Evolutionary conservation across 2,329 filamentous ascomycete species (phyloP).

Genomic region (Ilyonectria mors-panacis): DNA sequence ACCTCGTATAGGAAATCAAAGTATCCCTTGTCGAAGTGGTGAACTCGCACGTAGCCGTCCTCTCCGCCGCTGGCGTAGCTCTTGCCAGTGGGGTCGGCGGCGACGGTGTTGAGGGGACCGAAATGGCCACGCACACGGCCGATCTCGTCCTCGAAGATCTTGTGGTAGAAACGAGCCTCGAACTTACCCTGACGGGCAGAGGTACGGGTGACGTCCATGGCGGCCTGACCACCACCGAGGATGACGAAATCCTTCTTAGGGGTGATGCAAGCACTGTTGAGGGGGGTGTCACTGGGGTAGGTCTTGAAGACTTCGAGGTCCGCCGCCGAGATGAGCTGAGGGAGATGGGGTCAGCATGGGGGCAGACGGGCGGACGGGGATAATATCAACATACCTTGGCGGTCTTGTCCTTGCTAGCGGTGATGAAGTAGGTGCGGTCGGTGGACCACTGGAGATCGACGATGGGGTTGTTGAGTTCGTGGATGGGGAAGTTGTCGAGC

Average conservation of each 20-base stretch:
- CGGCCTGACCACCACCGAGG: constrained; percentile 96
- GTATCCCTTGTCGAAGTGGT: constrained; percentile 99
- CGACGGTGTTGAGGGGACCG: constrained; percentile 96
- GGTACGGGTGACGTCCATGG: constrained; percentile 98
- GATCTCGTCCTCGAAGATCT: constrained; percentile 99
- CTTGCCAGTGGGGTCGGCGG: constrained; percentile 90
- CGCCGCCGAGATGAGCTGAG: constrained; percentile 82
- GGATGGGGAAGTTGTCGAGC: constrained; percentile 83
- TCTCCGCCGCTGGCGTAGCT: constrained; percentile 96
- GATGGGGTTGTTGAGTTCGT: constrained; percentile 87
- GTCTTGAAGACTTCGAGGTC: constrained; percentile 95
- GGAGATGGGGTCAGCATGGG: constrained; percentile 30
- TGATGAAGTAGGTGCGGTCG: constrained; percentile 98
- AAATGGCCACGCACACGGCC: constrained; percentile 98
- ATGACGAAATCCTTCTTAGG: constrained; percentile 98
- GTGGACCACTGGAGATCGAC: constrained; percentile 95
- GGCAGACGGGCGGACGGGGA: background rate
- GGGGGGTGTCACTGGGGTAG: constrained; percentile 90
- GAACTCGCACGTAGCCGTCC: constrained; percentile 97
- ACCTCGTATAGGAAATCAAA: constrained; percentile 99
- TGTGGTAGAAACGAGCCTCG: constrained; percentile 99
- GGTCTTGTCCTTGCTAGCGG: constrained; percentile 97
- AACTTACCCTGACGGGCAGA: constrained; percentile 97
- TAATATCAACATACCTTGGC: constrained; percentile 76
- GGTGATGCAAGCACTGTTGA: constrained; percentile 96